Percentiles rank a stretch among this genome's conserved stretches.
phyloP scores from a whole-genome alignment of 495 filamentous ascomycete species.

The Xylaria telfairii region DNA sequence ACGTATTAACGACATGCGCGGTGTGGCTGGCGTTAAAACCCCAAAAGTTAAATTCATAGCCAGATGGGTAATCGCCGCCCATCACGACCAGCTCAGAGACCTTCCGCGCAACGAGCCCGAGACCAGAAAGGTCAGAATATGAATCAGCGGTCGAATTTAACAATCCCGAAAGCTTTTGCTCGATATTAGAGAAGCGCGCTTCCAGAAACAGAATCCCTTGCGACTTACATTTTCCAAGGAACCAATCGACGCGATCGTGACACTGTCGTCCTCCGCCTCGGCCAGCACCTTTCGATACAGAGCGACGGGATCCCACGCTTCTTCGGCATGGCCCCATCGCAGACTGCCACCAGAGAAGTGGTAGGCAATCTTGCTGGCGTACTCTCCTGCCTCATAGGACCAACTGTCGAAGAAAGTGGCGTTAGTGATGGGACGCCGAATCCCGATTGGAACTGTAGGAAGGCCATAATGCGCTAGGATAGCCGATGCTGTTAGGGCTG shows the following conservation, averaged over 20 bases:
- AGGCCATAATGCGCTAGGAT: slow-evolving; percentile 52
- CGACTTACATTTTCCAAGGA: slow-evolving; percentile 46
- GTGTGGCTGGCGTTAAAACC: slow-evolving; percentile 42
- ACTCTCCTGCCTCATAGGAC: slow-evolving; percentile 36
- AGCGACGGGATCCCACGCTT: slow-evolving; percentile 49
- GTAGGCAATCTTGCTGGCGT: slow-evolving; percentile 48
- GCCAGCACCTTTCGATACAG: slow-evolving; percentile 51
- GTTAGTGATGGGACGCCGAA: slow-evolving; percentile 46
- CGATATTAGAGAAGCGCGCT: neutral
- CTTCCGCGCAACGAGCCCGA: slow-evolving; percentile 46
- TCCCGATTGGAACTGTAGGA: slow-evolving; percentile 44
- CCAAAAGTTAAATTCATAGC: slow-evolving; percentile 52
- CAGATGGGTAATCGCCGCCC: slow-evolving; percentile 54
- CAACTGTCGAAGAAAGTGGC: slow-evolving; percentile 50
- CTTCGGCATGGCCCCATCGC: slow-evolving; percentile 40
- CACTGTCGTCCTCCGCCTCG: slow-evolving; percentile 41
- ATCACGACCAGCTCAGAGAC: slow-evolving; percentile 54
- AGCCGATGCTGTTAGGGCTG: slow-evolving; percentile 48
- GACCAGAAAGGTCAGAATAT: slow-evolving; percentile 42
- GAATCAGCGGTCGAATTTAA: slow-evolving; percentile 46
- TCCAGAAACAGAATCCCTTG: neutral
- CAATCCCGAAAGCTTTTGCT: slow-evolving; percentile 43
- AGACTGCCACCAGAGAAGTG: slow-evolving; percentile 42
- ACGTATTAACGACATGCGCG: slow-evolving; percentile 48
- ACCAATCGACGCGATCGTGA: slow-evolving; percentile 53